Conservation (phyloP, 1,284 basidiomycete genomes). For the Peniophora sp. region DNA sequence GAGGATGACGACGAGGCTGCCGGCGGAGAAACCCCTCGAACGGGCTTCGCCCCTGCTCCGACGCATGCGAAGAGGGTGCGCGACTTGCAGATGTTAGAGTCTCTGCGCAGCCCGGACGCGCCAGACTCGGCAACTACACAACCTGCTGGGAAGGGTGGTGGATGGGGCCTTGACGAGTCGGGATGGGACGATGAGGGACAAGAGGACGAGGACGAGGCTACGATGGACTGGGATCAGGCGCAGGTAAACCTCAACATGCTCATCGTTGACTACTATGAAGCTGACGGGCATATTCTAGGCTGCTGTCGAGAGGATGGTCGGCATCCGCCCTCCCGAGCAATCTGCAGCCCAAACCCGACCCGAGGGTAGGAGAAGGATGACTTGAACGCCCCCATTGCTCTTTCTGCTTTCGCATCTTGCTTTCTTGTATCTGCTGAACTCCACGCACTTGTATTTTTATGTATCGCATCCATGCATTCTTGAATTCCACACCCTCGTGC, state of each 20-base stretch:
- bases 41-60: constrained; percentile 11
- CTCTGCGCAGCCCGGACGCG: constrained; percentile 46
- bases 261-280: background rate
- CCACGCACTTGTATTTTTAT: too few species aligned
- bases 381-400: background rate
- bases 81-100: constrained; percentile 38
- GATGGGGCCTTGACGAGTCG: constrained; percentile 60
- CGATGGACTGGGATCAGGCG: constrained; percentile 54
- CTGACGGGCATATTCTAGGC: constrained; percentile 27
- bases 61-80: constrained; percentile 36
- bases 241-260: constrained; percentile 37
- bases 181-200: constrained; percentile 32
- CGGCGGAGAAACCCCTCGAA: constrained; percentile 9
- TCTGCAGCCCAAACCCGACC: background rate
- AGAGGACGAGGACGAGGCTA: constrained; percentile 24
- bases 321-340: constrained; percentile 31
- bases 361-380: background rate
- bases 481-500: too few species aligned
- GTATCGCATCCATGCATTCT: too few species aligned
- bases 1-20: constrained; percentile 18
- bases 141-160: constrained; percentile 40
- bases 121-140: constrained; percentile 21
- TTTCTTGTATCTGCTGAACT: too few species aligned
- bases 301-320: constrained; percentile 58
- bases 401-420: too few species aligned